Conservation (phyloP, 2,329 filamentous ascomycete species). For the Neofusicoccum sp. region DNA sequence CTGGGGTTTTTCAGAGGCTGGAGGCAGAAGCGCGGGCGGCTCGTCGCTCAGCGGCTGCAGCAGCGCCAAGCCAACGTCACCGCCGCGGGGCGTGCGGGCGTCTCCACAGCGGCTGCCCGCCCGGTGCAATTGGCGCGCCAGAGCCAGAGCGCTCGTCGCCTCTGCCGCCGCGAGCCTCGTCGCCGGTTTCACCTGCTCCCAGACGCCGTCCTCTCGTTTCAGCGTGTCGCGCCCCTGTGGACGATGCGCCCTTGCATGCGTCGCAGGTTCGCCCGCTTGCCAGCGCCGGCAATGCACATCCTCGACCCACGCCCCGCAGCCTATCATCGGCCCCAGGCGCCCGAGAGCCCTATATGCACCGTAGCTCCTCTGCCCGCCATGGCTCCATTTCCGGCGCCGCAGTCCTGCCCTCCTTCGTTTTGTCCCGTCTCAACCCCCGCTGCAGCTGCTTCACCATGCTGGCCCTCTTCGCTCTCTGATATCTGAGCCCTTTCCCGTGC, state of each 20-base stretch:
- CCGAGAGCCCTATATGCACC: background rate
- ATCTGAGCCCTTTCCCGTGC: background rate
- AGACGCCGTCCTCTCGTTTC: conserved; percentile 5
- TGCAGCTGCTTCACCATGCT: background rate
- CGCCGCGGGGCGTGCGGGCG: too few relatives aligned
- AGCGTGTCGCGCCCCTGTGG: conserved; percentile 2
- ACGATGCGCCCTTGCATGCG: conserved; percentile 4
- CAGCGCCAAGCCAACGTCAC: conserved; percentile 9
- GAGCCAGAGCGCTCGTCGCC: background rate
- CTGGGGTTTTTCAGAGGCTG: background rate
- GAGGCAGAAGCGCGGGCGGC: background rate
- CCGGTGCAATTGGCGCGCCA: conserved; percentile 12
- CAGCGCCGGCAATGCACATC: background rate
- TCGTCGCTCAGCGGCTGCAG: background rate
- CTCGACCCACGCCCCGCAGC: background rate
- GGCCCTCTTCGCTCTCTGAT: background rate
- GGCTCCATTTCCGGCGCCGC: background rate
- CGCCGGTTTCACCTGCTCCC: background rate
- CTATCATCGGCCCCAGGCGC: background rate
- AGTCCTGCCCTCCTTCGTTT: conserved; percentile 11
- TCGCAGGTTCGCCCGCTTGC: conserved; percentile 1
- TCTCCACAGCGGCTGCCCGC: background rate
- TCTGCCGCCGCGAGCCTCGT: background rate
- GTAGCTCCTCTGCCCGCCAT: background rate
- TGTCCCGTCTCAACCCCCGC: background rate